Evolutionary conservation across 1,139 yeast genomes (phyloP), one percentile per base, ranked within the genome.

Genomic region (Suhomyces terraborum): DNA sequence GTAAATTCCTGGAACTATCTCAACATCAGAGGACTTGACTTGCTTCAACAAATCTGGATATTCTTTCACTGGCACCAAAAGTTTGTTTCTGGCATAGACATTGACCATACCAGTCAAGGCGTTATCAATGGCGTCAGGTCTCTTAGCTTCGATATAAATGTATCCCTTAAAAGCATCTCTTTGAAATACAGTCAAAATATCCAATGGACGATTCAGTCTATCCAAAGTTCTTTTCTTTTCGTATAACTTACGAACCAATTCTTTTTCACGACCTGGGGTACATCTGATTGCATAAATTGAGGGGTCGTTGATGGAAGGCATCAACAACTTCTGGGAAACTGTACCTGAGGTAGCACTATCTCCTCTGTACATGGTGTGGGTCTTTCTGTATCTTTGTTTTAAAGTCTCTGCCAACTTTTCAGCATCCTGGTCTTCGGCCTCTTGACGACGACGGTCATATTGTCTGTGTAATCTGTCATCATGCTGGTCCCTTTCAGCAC

Each of bases 221-320:
- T 86, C 87, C 52, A 86, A 67, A 40, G 85, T 84, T 47, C 80
- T 63, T 62, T 87, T 86, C 67, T 87, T 89, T 58, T 88, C 89
- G 68, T 86, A 75, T 42, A 93, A 69, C 49, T 85, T 86, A 52
- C 91, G 80, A 23, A 94, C 96, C 49, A 91, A 73, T 42, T 89
- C 97, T 62, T 88, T 89, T 66, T 93, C 98, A 54, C 86, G 82
- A 34, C 98, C 98, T 22, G 88, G 91, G 54, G 94, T 80, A 67
- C 95, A 88, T 63, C 97, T 80, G 35, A 93, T 81, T 56, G 96
- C 98, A 85, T 96, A 93, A 56, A 94, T 88, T 42, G 91, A 83
- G 6, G 98, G 98, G 59, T 94, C 98, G 56, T 91, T 89, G 45
- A 93, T 96, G 20, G 97, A 88, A 12, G 98, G 98, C 67, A 93